Conservation (phyloP, 164 flowering plant species). For the Protea cynaroides region DNA sequence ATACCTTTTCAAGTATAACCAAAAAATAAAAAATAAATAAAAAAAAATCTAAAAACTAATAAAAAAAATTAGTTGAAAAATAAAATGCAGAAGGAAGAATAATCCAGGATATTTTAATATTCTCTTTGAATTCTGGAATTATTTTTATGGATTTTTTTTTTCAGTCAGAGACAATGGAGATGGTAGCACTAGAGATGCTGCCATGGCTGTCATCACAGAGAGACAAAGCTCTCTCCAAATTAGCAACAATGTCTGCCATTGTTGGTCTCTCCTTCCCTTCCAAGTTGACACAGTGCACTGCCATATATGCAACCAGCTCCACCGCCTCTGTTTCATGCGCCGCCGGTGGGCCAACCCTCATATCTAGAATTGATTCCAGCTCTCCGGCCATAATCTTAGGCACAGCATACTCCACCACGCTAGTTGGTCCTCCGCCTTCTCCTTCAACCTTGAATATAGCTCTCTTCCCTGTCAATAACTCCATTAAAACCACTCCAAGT, state of each 20-base stretch:
- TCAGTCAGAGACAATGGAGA: constrained; percentile 50
- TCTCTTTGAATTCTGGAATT: too few relatives aligned
- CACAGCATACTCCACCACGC: constrained; percentile 78
- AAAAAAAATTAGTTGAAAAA: too few relatives aligned
- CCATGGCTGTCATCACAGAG: constrained; percentile 77
- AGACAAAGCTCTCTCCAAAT: constrained; percentile 72
- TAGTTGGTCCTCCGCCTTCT: constrained; percentile 39
- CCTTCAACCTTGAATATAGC: constrained; percentile 71
- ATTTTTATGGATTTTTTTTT: background rate
- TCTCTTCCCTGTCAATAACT: constrained; percentile 77
- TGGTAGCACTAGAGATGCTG: constrained; percentile 52
- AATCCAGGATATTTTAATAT: too few relatives aligned
- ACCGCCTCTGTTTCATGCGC: constrained; percentile 72
- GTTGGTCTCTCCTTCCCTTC: constrained; percentile 92
- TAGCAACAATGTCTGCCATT: constrained; percentile 79
- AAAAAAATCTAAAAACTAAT: too few relatives aligned
- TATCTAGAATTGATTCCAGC: constrained; percentile 53
- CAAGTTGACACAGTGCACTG: constrained; percentile 81
- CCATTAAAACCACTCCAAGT: constrained; percentile 81
- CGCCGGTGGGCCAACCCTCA: constrained; percentile 62
- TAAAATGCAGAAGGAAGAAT: too few relatives aligned
- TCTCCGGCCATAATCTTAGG: constrained; percentile 67
- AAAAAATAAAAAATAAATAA: too few relatives aligned
- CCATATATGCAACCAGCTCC: constrained; percentile 82
- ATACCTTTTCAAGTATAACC: too few relatives aligned